phyloP scores from a whole-genome alignment of 768 basidiomycete species.

The Dioszegia crocea region DNA sequence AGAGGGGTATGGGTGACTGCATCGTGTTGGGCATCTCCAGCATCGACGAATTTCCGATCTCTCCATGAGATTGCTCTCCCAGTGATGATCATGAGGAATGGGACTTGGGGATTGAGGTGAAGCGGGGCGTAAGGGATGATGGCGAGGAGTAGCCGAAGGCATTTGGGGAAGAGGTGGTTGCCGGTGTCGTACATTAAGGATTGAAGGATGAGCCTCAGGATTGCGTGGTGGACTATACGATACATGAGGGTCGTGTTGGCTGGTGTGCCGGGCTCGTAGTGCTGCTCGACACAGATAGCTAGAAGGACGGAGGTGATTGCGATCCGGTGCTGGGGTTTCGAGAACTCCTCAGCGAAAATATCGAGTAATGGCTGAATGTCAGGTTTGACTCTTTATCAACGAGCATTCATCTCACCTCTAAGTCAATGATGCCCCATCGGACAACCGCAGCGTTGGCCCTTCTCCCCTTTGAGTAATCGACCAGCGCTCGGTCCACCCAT shows the following conservation, averaged over 20 bases:
- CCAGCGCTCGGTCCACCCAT: background rate
- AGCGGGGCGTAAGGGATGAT: slow-evolving; percentile 35
- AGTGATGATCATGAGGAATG: slow-evolving; percentile 39
- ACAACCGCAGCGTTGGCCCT: background rate
- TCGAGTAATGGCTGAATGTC: slow-evolving; percentile 6
- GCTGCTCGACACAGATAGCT: slow-evolving; percentile 2
- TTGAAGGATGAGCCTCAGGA: slow-evolving; percentile 11
- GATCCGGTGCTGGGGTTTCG: slow-evolving; percentile 4
- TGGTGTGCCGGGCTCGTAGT: slow-evolving; percentile 18
- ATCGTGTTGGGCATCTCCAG: slow-evolving; percentile 57
- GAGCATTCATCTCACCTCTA: slow-evolving; percentile 12
- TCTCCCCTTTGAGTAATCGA: slow-evolving; percentile 1
- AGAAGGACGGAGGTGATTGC: slow-evolving; percentile 2
- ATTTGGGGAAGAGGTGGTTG: slow-evolving; percentile 36
- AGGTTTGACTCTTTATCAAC: background rate
- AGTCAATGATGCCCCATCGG: slow-evolving; percentile 6
- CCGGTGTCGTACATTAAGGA: slow-evolving; percentile 34
- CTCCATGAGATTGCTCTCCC: slow-evolving; percentile 46
- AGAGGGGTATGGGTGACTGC: slow-evolving; percentile 56
- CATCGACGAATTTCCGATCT: slow-evolving; percentile 44
- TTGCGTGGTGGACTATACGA: slow-evolving; percentile 8
- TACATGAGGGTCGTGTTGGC: slow-evolving; percentile 13
- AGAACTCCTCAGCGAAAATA: slow-evolving; percentile 2
- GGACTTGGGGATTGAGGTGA: slow-evolving; percentile 29
- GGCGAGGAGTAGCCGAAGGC: slow-evolving; percentile 27